Conservation (phyloP, 2,329 filamentous ascomycete species). For the Proliferodiscus dingleyae region DNA sequence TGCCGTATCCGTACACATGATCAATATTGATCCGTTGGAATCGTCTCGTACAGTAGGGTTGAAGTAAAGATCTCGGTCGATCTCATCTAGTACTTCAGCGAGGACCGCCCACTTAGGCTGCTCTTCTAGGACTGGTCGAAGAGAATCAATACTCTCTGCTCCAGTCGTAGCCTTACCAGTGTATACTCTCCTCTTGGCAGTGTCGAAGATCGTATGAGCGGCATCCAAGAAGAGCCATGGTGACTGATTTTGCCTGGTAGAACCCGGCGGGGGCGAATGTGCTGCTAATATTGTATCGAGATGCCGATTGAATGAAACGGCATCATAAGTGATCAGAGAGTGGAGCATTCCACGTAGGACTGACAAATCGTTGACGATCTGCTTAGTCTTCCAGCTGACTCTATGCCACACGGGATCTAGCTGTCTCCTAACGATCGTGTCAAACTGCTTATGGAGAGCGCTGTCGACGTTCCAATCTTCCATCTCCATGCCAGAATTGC, state of each 20-base stretch:
- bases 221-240: conserved; percentile 96
- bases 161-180: conserved; percentile 50
- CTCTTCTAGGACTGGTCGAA: conserved; percentile 83
- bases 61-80: conserved; percentile 84
- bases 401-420: conserved; percentile 96
- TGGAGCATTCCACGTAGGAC: conserved; percentile 80
- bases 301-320: conserved; percentile 86
- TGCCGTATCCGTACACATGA: conserved; percentile 89
- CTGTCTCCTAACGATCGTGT: conserved; percentile 80
- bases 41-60: conserved; percentile 72
- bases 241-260: conserved; percentile 81
- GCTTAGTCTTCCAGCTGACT: conserved; percentile 88
- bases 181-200: conserved; percentile 83
- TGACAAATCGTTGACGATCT: conserved; percentile 86
- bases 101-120: conserved; percentile 90
- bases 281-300: conserved; percentile 91
- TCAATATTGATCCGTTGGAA: conserved; percentile 85
- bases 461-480: conserved; percentile 96
- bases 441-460: conserved; percentile 87
- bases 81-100: conserved; percentile 87
- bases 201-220: conserved; percentile 89
- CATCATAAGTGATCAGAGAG: conserved; percentile 77
- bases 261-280: conserved; percentile 81
- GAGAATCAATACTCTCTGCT: conserved; percentile 31
- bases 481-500: conserved; percentile 85